A percentile compares a stretch with the other conserved stretches of the same genome.
Conservation (phyloP, 1,139 yeast species). For the Protomyces gravidus region DNA sequence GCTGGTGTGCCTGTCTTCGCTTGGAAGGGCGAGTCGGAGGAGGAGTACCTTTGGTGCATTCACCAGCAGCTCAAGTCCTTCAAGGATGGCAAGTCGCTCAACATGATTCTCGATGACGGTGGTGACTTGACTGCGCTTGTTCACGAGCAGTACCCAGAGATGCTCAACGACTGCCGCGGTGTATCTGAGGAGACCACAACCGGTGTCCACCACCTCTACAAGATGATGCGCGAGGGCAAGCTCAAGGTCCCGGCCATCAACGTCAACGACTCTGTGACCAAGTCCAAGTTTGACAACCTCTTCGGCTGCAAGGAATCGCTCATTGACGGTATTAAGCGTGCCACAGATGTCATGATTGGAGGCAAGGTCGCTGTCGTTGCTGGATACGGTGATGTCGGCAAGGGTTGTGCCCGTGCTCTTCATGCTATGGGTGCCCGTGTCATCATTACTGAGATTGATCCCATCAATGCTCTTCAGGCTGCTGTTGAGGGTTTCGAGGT, state of each 20-base stretch:
- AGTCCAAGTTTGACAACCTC: slow-evolving; percentile 98
- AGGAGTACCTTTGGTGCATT: slow-evolving; percentile 99
- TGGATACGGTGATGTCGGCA: slow-evolving; percentile 99
- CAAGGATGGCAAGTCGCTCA: slow-evolving; percentile 93
- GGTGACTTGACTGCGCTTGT: slow-evolving; percentile 97
- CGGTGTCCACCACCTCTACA: slow-evolving; percentile 99
- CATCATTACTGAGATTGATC: slow-evolving; percentile 94
- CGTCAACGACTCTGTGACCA: slow-evolving; percentile 98
- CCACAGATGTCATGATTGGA: slow-evolving; percentile 99
- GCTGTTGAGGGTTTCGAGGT: slow-evolving; percentile 99
- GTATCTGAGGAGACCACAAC: slow-evolving; percentile 99
- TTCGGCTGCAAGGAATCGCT: slow-evolving; percentile 99
- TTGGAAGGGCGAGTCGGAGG: slow-evolving; percentile 99
- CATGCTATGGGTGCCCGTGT: slow-evolving; percentile 99
- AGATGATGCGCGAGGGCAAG: slow-evolving; percentile 82
- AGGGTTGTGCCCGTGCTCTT: slow-evolving; percentile 99
- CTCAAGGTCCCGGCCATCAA: slow-evolving; percentile 99
- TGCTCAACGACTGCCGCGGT: slow-evolving; percentile 93
- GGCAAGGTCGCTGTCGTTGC: slow-evolving; percentile 99
- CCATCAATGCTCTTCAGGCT: slow-evolving; percentile 98
- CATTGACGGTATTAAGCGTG: slow-evolving; percentile 98
- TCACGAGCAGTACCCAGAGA: slow-evolving; percentile 97
- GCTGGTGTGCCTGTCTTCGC: slow-evolving; percentile 99
- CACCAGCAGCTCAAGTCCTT: slow-evolving; percentile 98
- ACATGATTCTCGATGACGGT: slow-evolving; percentile 98